A percentile compares a stretch with the other conserved stretches of the same genome.
Evolutionary conservation across 2,329 filamentous ascomycete genomes (phyloP).

Genomic region (Aspergillus luchuensis): DNA sequence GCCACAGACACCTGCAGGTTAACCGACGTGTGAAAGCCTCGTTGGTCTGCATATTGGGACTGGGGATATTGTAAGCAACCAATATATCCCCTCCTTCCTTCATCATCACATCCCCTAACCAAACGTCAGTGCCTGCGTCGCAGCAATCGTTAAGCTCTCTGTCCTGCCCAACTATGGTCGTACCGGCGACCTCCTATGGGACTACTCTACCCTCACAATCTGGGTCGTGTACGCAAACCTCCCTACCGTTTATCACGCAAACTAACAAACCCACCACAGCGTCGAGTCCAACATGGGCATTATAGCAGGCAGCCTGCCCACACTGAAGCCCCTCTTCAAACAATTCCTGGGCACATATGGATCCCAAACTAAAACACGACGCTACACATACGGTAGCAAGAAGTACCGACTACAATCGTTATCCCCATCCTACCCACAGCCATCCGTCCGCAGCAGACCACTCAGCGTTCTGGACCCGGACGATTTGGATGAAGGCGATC

Average conservation of each 20-base stretch:
- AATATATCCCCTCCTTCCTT: neutral
- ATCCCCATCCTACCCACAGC: constrained; percentile 7
- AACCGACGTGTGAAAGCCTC: constrained; percentile 40
- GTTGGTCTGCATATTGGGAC: constrained; percentile 41
- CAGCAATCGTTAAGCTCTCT: constrained; percentile 47
- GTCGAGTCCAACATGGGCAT: constrained; percentile 37
- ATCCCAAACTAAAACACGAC: constrained; percentile 18
- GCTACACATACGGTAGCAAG: constrained; percentile 15
- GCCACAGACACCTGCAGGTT: constrained; percentile 39
- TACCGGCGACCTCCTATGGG: constrained; percentile 48
- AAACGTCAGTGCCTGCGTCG: constrained; percentile 39
- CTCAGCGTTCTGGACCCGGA: neutral
- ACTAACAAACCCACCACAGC: constrained; percentile 6
- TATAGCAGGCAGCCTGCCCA: constrained; percentile 34
- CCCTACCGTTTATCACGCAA: no score
- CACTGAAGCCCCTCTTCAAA: constrained; percentile 37
- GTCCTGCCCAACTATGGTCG: constrained; percentile 45
- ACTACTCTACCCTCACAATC: constrained; percentile 51
- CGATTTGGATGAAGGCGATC: no score
- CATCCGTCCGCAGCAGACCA: neutral
- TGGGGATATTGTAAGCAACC: constrained; percentile 46
- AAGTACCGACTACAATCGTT: constrained; percentile 18
- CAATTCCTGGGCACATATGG: constrained; percentile 25
- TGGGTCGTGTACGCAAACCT: constrained; percentile 41
- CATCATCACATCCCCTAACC: neutral